Evolutionary conservation across 2,329 filamentous ascomycete genomes (phyloP).

Genomic region (Colletotrichum sojae): DNA sequence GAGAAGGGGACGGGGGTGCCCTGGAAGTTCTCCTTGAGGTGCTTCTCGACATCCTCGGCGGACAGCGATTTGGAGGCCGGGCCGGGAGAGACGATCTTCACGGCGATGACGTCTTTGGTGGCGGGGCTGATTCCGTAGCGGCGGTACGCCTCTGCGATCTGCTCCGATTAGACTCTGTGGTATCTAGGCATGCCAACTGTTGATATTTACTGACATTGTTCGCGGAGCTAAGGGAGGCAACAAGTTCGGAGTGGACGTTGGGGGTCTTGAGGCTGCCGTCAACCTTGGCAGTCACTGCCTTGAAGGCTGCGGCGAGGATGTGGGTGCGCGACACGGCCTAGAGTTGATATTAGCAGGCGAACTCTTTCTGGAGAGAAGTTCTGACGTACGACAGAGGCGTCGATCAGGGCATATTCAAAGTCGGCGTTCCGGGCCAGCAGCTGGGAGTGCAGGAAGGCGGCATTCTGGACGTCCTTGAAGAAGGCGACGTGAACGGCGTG

Average conservation of each 20-base stretch:
- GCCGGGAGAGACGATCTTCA: constrained; percentile 79
- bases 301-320: constrained; percentile 81
- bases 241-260: constrained; percentile 91
- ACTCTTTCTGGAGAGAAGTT: not conserved
- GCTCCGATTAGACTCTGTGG: constrained; percentile 12
- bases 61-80: constrained; percentile 56
- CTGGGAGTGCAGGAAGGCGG: constrained; percentile 83
- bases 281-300: constrained; percentile 78
- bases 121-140: constrained; percentile 84
- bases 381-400: constrained; percentile 79
- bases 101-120: constrained; percentile 80
- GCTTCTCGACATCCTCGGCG: constrained; percentile 66
- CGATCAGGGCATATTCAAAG: constrained; percentile 95
- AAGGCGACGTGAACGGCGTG: constrained; percentile 81
- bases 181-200: not conserved
- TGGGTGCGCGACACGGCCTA: constrained; percentile 81
- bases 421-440: constrained; percentile 86
- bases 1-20: constrained; percentile 72
- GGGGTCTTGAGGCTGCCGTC: constrained; percentile 78
- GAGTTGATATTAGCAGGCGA: not conserved
- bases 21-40: constrained; percentile 74
- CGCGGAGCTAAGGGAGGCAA: constrained; percentile 83
- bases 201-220: constrained; percentile 75
- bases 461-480: constrained; percentile 83
- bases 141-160: constrained; percentile 94